Conservation (phyloP, 371 early-diverging fungal genomes). For the Dinochytrium kinnereticum region DNA sequence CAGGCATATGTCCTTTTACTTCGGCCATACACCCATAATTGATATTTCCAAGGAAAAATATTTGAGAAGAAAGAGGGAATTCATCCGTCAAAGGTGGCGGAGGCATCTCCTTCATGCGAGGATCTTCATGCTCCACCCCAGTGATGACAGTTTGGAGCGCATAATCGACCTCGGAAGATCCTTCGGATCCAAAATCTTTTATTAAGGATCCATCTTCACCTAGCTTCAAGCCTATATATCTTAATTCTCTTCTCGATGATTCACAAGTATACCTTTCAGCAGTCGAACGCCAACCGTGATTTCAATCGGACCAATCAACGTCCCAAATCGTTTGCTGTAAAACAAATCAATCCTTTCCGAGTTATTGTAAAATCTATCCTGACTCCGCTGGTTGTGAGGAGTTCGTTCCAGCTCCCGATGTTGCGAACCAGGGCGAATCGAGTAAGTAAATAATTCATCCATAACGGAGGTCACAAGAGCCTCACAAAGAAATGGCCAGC, state of each 20-base stretch:
- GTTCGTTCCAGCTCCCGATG: conserved; percentile 43
- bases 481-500: conserved; percentile 88
- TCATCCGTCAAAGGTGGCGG: conserved; percentile 50
- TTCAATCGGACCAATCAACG: conserved; percentile 72
- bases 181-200: conserved; percentile 73
- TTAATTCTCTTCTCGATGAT: not conserved
- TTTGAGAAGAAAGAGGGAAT: conserved; percentile 68
- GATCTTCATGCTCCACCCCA: conserved; percentile 67
- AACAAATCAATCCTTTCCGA: conserved; percentile 51
- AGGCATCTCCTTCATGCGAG: conserved; percentile 63
- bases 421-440: conserved; percentile 44
- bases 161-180: conserved; percentile 62
- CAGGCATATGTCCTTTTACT: conserved; percentile 66
- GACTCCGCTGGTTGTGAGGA: conserved; percentile 49
- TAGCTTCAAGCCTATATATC: conserved; percentile 61
- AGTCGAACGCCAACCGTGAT: conserved; percentile 54
- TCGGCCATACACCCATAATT: conserved; percentile 78
- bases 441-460: conserved; percentile 71
- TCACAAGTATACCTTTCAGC: conserved; percentile 53
- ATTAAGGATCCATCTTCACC: conserved; percentile 80
- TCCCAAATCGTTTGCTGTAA: conserved; percentile 62
- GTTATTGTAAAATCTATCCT: conserved; percentile 65
- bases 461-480: conserved; percentile 77
- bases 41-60: conserved; percentile 71
- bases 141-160: conserved; percentile 75